phyloP scores from a whole-genome alignment of 2,329 filamentous ascomycete genomes.

The Chrysosporium keratinophilum region DNA sequence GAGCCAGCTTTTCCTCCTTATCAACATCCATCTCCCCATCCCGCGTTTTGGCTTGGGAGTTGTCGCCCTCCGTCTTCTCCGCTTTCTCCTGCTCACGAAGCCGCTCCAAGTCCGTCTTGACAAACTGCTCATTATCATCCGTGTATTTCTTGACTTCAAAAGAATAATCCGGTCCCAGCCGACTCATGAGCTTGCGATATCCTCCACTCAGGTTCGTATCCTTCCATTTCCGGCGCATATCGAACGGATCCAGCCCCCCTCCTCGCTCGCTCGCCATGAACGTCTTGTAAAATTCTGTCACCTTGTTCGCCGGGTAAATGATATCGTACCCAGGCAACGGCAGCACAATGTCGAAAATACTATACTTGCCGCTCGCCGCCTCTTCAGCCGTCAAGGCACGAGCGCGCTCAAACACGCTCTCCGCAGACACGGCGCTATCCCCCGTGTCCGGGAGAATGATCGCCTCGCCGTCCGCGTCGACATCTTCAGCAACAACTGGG shows the following conservation, averaged over 20 bases:
- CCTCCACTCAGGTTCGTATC: conserved; percentile 82
- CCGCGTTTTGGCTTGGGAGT: neutral
- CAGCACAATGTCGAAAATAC: conserved; percentile 78
- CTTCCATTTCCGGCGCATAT: conserved; percentile 77
- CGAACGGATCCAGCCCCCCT: conserved; percentile 65
- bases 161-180: conserved; percentile 52
- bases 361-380: conserved; percentile 62
- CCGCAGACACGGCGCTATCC: conserved; percentile 44
- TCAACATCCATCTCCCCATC: conserved; percentile 15
- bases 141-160: conserved; percentile 61
- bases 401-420: conserved; percentile 56
- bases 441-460: conserved; percentile 51
- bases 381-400: conserved; percentile 68
- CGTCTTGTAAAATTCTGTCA: conserved; percentile 70
- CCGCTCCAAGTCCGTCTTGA: conserved; percentile 73
- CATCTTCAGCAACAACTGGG: conserved; percentile 25
- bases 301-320: conserved; percentile 70
- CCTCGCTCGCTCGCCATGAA: conserved; percentile 78
- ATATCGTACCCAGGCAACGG: conserved; percentile 89
- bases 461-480: conserved; percentile 55
- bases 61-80: conserved; percentile 12
- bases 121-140: conserved; percentile 64
- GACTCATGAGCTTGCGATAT: conserved; percentile 74
- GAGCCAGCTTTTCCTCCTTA: conserved; percentile 47
- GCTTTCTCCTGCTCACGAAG: conserved; percentile 38